Evolutionary conservation across 2,329 filamentous ascomycete species (phyloP).

Genomic region (Verticillium isaacii): DNA sequence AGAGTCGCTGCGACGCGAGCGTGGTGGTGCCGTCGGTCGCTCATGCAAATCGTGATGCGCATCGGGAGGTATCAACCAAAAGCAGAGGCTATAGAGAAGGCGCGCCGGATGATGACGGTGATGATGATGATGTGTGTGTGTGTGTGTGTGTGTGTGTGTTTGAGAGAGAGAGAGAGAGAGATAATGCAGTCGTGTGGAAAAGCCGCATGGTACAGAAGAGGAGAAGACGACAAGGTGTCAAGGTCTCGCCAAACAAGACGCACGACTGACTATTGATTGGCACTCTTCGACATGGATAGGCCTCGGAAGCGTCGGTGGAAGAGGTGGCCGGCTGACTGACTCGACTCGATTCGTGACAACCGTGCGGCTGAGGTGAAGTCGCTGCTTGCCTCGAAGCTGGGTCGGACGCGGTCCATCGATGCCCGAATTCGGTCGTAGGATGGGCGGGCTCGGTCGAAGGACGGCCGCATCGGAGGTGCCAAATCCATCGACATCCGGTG

Average conservation of each 20-base stretch:
- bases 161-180: background rate
- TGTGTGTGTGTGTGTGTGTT: background rate
- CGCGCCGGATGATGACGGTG: background rate
- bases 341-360: conserved; percentile 77
- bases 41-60: conserved; percentile 43
- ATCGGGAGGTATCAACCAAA: conserved; percentile 30
- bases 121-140: background rate
- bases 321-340: conserved; percentile 34
- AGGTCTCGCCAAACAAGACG: background rate
- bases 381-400: conserved; percentile 80
- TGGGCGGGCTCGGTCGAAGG: conserved; percentile 66
- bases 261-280: conserved; percentile 24
- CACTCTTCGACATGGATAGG: conserved; percentile 36
- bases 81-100: background rate
- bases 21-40: conserved; percentile 35
- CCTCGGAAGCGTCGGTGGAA: conserved; percentile 35
- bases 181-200: background rate
- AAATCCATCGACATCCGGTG: conserved; percentile 57
- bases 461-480: conserved; percentile 38
- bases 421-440: conserved; percentile 84
- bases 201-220: conserved; percentile 7
- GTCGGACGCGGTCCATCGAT: conserved; percentile 80
- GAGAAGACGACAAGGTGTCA: background rate
- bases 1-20: conserved; percentile 12
- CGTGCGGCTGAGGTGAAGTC: conserved; percentile 91